A percentile compares a stretch with the other conserved stretches of the same genome.
Evolutionary conservation across 2,329 filamentous ascomycete genomes (phyloP).

Genomic region (Byssochlamys sp.): DNA sequence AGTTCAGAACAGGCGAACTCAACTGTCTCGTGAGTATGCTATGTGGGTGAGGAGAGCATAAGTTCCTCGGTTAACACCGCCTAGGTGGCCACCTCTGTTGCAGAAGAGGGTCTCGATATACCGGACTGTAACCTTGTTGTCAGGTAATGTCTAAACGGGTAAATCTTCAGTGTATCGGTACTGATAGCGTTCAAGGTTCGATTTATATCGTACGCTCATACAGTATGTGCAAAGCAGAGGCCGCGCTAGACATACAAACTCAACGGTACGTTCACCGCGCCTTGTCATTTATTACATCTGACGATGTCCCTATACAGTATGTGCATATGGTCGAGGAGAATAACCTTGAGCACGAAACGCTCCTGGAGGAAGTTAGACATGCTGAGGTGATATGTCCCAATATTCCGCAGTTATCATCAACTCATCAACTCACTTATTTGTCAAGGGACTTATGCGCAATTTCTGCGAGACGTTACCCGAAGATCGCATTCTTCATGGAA

Average conservation of each 20-base stretch:
- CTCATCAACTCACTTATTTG: not conserved
- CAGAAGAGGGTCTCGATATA: constrained; percentile 58
- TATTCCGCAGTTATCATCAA: not conserved
- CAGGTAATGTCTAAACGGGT: constrained; percentile 19
- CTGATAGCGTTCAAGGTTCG: constrained; percentile 50
- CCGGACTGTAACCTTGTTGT: constrained; percentile 58
- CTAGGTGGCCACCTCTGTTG: constrained; percentile 55
- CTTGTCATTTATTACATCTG: not conserved
- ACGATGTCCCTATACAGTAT: constrained; percentile 39
- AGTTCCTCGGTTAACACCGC: constrained; percentile 5
- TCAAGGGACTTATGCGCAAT: constrained; percentile 50
- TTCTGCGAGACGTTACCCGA: constrained; percentile 69
- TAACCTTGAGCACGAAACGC: constrained; percentile 57
- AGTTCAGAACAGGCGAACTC: constrained; percentile 49
- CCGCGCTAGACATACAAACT: constrained; percentile 66
- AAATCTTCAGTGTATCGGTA: not conserved
- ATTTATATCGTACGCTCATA: constrained; percentile 80
- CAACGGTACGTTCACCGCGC: constrained; percentile 38
- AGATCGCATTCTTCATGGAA: constrained; percentile 59
- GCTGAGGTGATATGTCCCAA: constrained; percentile 33
- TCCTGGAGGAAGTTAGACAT: constrained; percentile 39
- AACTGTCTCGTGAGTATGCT: constrained; percentile 42
- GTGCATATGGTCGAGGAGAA: constrained; percentile 70
- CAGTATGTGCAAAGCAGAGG: constrained; percentile 91
- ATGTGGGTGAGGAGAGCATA: not conserved